Base-by-base conservation (phyloP, 345 rosid species). In the Aquilaria sinensis region DNA sequence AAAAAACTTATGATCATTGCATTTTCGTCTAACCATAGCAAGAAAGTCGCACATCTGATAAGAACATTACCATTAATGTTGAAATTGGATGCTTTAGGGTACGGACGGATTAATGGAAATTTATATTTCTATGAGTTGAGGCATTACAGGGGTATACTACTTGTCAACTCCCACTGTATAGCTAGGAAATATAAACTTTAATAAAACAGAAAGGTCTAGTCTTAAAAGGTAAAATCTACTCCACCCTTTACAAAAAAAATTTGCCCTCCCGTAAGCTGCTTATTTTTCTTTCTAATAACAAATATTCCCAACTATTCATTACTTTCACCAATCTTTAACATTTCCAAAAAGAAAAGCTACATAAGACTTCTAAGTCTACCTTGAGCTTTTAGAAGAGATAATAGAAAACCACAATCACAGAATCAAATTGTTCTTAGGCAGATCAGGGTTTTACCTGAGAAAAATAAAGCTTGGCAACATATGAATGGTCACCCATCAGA, bases 391-490 rank as follows among this genome's bases (percentile, higher is more conserved):
- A 9, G 1, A 5, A 37, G 8, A 37, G 43, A 37, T 37, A 3
- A 37, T 0, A 37, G 43, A 37, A 23, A 37, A 37, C 5, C 43
- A 37, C 43, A 37, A 37, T 9, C 43, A 5, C 5, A 9, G 43
- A 0, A 37, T 37, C 5, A 37, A 9, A 2, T 37, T 4, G 1
- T 5, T 3, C 5, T 37, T 4, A 37, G 43, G 8, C 43, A 3
- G 7, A 37, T 37, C 43, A 3, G 2, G 55, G 32, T 15, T 9
- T 57, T 67, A 84, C 92, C 89, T 83, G 88, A 47, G 97, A 88
- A 72, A 90, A 84, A 65, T 90, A 96, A 6, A 88, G 77, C 59
- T 82, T 84, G 16, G 88, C 82, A 32, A 96, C 92, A 72, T 88
- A 81, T 15, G 74, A 72, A 47, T 96, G 89, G 59, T 77, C 12